Conservation (phyloP, 768 basidiomycete genomes). For the Boletus pseudopeckii region DNA sequence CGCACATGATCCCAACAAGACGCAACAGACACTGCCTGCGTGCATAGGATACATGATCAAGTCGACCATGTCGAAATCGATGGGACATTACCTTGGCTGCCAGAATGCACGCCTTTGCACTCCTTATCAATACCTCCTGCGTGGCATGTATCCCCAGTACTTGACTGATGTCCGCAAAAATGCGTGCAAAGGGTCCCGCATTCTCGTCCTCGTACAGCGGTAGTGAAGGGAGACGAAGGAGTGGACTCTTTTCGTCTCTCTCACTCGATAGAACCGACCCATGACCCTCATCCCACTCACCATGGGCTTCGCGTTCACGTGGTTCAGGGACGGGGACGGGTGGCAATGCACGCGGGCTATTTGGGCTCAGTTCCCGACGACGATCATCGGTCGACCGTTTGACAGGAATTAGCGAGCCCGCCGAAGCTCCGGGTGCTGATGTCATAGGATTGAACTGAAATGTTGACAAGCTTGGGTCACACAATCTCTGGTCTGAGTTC, state of each 20-base stretch:
- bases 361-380: conserved; percentile 12
- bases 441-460: conserved; percentile 29
- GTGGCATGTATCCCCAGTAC: conserved; percentile 11
- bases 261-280: neutral
- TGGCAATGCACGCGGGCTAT: conserved; percentile 12
- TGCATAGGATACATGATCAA: neutral
- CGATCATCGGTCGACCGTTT: conserved; percentile 10
- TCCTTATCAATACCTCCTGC: conserved; percentile 24
- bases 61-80: neutral
- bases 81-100: conserved; percentile 32
- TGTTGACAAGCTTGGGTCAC: neutral
- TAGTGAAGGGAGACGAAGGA: conserved; percentile 16
- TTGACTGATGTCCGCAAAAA: neutral
- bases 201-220: neutral
- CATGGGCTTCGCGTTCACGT: neutral
- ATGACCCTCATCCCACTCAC: neutral
- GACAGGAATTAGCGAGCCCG: conserved; percentile 24
- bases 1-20: conserved; percentile 22
- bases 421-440: conserved; percentile 5
- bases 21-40: conserved; percentile 25
- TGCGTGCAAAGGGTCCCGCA: neutral
- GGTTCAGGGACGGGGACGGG: conserved; percentile 11
- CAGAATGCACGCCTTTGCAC: conserved; percentile 35
- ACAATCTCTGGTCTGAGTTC: neutral
- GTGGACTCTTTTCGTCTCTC: conserved; percentile 10